Conservation (phyloP, 1,139 yeast species). For the Sugiyamaella neomexicana region DNA sequence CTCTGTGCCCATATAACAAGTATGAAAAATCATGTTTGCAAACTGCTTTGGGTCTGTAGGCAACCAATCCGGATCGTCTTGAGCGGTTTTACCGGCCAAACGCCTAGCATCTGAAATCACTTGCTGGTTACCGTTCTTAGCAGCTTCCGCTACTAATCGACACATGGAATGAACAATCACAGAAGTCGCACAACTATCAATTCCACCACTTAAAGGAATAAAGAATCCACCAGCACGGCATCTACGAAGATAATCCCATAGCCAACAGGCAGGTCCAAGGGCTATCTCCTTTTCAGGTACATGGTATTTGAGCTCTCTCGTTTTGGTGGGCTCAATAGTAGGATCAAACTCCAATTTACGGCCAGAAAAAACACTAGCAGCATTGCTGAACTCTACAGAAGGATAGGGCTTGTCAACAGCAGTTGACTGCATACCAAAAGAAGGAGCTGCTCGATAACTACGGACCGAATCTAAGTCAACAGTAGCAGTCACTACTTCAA, state of each 20-base stretch:
- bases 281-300: constrained; percentile 95
- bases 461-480: constrained; percentile 91
- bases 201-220: constrained; percentile 93
- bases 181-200: constrained; percentile 97
- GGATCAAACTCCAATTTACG: constrained; percentile 57
- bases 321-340: constrained; percentile 57
- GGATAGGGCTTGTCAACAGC: constrained; percentile 53
- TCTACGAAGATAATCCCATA: constrained; percentile 95
- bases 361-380: constrained; percentile 21
- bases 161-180: constrained; percentile 95
- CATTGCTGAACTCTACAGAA: constrained; percentile 48
- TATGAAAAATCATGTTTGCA: constrained; percentile 73
- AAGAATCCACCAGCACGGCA: constrained; percentile 89
- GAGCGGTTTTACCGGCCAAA: constrained; percentile 52
- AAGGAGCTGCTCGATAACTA: constrained; percentile 65
- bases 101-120: constrained; percentile 73
- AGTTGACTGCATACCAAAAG: constrained; percentile 74
- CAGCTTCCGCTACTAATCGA: constrained; percentile 69
- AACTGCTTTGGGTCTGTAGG: constrained; percentile 77
- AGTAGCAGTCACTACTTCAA: constrained; percentile 91
- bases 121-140: constrained; percentile 63
- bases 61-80: constrained; percentile 53
- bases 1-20: constrained; percentile 93
- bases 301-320: constrained; percentile 58
- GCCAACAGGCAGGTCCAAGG: constrained; percentile 98